These are phyloP conservation scores for Botrytis hyacinthi DNA, from an alignment of 2,329 filamentous ascomycete species.

Conservation along the genomic window DNA sequence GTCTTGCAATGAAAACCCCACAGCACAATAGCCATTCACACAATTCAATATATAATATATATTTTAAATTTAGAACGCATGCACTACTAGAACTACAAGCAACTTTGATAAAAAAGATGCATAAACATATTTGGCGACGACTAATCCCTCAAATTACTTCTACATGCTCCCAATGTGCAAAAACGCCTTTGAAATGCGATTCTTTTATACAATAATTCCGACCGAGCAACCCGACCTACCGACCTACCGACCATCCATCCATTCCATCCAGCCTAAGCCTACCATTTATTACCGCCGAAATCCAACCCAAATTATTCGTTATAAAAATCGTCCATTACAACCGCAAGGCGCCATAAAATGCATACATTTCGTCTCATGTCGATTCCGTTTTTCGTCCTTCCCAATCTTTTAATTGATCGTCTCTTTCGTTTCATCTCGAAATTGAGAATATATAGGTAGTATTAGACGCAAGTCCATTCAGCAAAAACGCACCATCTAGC, in stretches of 20 bases:
- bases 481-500: constrained; percentile 91
- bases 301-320: constrained; percentile 18
- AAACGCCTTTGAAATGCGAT: constrained; percentile 13
- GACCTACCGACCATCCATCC: background rate
- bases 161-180: constrained; percentile 16
- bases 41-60: background rate
- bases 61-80: background rate
- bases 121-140: constrained; percentile 4
- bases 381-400: background rate
- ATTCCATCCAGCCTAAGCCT: background rate
- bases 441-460: background rate
- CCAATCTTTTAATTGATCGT: background rate
- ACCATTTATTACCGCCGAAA: constrained; percentile 12
- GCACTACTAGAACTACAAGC: constrained; percentile 17
- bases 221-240: constrained; percentile 5
- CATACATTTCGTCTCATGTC: constrained; percentile 12
- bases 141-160: constrained; percentile 14
- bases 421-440: background rate
- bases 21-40: background rate
- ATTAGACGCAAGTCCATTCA: constrained; percentile 60
- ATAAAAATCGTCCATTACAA: constrained; percentile 18
- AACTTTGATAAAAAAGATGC: background rate
- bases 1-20: background rate
- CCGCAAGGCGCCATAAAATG: constrained; percentile 12
- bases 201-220: constrained; percentile 15